phyloP scores from a whole-genome alignment of 1,284 basidiomycete species.

The Leccinum colubrinum region DNA sequence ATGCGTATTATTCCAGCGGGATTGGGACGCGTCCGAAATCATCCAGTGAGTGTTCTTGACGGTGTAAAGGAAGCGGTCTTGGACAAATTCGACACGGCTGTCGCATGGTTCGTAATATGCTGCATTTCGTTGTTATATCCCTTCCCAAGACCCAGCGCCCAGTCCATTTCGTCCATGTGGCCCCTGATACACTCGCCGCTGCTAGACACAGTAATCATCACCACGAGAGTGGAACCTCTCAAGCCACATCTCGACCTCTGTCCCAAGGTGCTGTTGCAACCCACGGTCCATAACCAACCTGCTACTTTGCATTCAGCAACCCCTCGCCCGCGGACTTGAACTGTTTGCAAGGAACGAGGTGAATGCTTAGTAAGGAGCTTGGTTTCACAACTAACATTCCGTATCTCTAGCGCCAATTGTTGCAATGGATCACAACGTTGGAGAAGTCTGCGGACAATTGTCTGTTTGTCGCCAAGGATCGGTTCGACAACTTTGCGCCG shows the following conservation, averaged over 20 bases:
- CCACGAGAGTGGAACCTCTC: background rate
- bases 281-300: too few species aligned
- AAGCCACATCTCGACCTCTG: background rate
- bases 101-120: slow-evolving; percentile 24
- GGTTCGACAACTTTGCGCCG: too few species aligned
- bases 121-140: background rate
- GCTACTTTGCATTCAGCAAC: too few species aligned
- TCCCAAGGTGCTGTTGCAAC: too few species aligned
- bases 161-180: slow-evolving; percentile 9
- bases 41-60: slow-evolving; percentile 12
- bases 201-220: slow-evolving; percentile 1
- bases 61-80: slow-evolving; percentile 14
- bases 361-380: too few species aligned
- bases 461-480: too few species aligned
- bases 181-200: slow-evolving; percentile 2
- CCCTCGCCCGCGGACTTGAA: too few species aligned
- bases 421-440: too few species aligned
- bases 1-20: slow-evolving; percentile 39
- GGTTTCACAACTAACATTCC: too few species aligned
- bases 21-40: slow-evolving; percentile 36
- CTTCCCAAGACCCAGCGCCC: background rate
- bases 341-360: too few species aligned
- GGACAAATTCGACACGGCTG: slow-evolving; percentile 28
- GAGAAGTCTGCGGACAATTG: too few species aligned
- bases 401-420: too few species aligned